phyloP scores from a whole-genome alignment of 371 early-diverging fungal genomes.

The Lichtheimia hyalospora region DNA sequence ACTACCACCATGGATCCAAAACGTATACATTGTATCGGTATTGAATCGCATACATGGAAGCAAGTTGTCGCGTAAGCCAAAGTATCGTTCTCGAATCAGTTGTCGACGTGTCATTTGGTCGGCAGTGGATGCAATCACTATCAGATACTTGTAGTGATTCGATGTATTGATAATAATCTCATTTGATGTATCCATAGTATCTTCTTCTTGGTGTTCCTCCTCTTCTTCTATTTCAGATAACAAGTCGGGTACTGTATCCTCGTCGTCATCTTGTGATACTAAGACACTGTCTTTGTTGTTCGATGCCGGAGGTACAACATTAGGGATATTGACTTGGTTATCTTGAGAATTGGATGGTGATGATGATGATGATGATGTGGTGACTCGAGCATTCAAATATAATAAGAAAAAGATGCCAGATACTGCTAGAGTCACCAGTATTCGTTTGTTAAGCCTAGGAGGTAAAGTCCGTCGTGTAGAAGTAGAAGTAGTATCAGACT shows the following conservation, averaged over 20 bases:
- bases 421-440: constrained; percentile 12
- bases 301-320: not conserved
- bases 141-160: constrained; percentile 40
- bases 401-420: constrained; percentile 11
- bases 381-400: constrained; percentile 11
- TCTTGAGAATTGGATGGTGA: not conserved
- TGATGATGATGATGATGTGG: constrained; percentile 4
- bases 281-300: not conserved
- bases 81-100: constrained; percentile 49
- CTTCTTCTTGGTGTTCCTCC: not conserved
- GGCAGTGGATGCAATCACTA: constrained; percentile 51
- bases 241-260: no score
- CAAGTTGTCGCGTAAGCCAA: constrained; percentile 53
- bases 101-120: constrained; percentile 32
- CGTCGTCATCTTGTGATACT: not conserved
- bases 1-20: constrained; percentile 50
- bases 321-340: no score
- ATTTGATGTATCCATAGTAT: not conserved
- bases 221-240: no score
- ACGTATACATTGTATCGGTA: constrained; percentile 44
- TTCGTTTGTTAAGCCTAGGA: constrained; percentile 14
- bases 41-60: constrained; percentile 44
- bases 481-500: constrained; percentile 12
- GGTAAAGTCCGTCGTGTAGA: constrained; percentile 1
- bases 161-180: constrained; percentile 28